A percentile compares a stretch with the other conserved stretches of the same genome.
These are phyloP conservation scores for Lecanicillium sp. DNA, from an alignment of 2,329 filamentous ascomycete species.

Conservation along the genomic window DNA sequence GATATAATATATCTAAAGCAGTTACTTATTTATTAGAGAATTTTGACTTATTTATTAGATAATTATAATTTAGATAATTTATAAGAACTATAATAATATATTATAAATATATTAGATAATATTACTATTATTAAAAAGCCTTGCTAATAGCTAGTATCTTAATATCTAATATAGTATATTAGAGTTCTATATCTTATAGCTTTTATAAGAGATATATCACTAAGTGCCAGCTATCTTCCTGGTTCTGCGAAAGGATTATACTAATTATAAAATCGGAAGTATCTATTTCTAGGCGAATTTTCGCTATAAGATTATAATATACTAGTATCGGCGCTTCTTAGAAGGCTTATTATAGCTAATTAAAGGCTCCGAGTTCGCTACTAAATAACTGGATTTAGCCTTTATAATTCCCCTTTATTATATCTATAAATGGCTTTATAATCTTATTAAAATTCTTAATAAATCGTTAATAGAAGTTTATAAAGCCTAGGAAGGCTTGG, in stretches of 20 bases:
- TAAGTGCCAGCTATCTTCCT: slow-evolving; percentile 1
- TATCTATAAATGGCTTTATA: slow-evolving; percentile 6
- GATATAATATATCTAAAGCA: slow-evolving; percentile 6
- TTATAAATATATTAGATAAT: slow-evolving; percentile 9
- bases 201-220: slow-evolving; percentile 2
- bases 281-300: slow-evolving; percentile 17
- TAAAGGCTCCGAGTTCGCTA: slow-evolving; percentile 12
- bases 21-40: slow-evolving; percentile 3
- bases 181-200: slow-evolving; percentile 1
- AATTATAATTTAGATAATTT: neutral
- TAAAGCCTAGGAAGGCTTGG: slow-evolving; percentile 12
- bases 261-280: slow-evolving; percentile 6
- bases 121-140: slow-evolving; percentile 11
- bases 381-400: neutral
- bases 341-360: slow-evolving; percentile 13
- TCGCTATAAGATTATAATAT: neutral
- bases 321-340: slow-evolving; percentile 12
- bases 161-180: slow-evolving; percentile 3
- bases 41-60: neutral
- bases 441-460: slow-evolving; percentile 8
- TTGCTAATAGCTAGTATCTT: slow-evolving; percentile 10
- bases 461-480: slow-evolving; percentile 10
- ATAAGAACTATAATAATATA: slow-evolving; percentile 4
- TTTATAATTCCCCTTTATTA: neutral
- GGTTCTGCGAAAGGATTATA: slow-evolving; percentile 10